A percentile compares a stretch with the other conserved stretches of the same genome.
These are phyloP conservation scores for Epichloe bromicola DNA, from an alignment of 2,329 filamentous ascomycete species.

Conservation along the genomic window DNA sequence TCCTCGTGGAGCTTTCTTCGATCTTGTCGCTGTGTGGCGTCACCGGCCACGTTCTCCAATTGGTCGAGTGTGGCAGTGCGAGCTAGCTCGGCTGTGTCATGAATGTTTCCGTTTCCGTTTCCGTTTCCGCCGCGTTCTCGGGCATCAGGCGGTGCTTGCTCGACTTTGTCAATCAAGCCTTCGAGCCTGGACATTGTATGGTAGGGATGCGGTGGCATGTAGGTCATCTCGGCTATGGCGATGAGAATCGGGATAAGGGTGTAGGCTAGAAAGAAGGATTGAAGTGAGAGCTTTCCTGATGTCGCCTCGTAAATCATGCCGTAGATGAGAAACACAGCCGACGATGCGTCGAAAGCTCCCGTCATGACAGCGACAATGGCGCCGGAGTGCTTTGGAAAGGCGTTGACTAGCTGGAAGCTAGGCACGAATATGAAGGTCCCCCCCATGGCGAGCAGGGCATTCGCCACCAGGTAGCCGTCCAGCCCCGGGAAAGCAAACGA, in stretches of 20 bases:
- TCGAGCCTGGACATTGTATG: background rate
- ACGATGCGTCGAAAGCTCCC: slow-evolving; percentile 73
- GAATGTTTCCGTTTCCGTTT: background rate
- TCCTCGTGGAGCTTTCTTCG: slow-evolving; percentile 21
- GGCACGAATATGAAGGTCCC: slow-evolving; percentile 71
- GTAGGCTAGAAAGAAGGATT: background rate
- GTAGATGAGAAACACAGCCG: slow-evolving; percentile 64
- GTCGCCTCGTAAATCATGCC: slow-evolving; percentile 54
- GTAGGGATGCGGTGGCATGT: background rate
- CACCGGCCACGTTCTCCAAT: background rate
- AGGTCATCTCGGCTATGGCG: background rate
- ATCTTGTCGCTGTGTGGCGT: background rate
- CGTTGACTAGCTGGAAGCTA: slow-evolving; percentile 73
- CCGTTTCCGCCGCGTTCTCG: background rate
- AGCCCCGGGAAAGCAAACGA: slow-evolving; percentile 38
- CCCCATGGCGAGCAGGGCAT: slow-evolving; percentile 63
- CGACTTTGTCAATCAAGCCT: background rate
- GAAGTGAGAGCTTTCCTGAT: slow-evolving; percentile 11
- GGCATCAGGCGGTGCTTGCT: background rate
- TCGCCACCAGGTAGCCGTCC: slow-evolving; percentile 63
- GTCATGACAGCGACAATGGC: slow-evolving; percentile 70
- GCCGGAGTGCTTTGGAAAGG: slow-evolving; percentile 64
- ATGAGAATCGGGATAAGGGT: background rate
- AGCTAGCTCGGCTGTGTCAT: background rate
- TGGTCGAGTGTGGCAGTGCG: background rate